Evolutionary conservation across 2,329 filamentous ascomycete genomes (phyloP).

Genomic region (Ophiocordyceps camponoti-floridani): DNA sequence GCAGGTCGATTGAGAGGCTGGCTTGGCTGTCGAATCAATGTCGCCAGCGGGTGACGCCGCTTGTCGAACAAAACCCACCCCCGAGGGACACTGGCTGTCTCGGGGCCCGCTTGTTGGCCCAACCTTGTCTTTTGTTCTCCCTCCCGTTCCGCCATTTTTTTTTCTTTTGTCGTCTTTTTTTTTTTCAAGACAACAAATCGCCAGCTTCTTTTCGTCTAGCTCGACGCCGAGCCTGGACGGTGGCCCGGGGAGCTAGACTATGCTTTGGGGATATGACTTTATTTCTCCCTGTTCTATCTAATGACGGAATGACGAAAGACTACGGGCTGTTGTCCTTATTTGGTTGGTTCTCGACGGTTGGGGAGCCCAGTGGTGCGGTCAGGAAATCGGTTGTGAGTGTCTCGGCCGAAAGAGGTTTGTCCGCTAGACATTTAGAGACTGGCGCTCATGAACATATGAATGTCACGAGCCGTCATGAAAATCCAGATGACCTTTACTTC

Average conservation of each 20-base stretch:
- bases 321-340: neutral
- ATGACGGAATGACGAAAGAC: neutral
- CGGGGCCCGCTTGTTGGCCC: neutral
- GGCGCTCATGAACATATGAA: neutral
- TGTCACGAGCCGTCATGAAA: neutral
- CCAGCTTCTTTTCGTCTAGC: no score
- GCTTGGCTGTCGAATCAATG: neutral
- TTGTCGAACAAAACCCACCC: neutral
- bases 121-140: no score
- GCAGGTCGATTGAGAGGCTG: constrained; percentile 30
- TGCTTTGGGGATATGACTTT: neutral
- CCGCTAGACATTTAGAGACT: neutral
- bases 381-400: neutral
- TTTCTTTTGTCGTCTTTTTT: neutral
- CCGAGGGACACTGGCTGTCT: neutral
- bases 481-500: no score
- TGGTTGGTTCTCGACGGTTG: neutral
- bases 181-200: neutral
- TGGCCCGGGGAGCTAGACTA: neutral
- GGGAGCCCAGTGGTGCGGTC: no score
- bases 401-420: neutral
- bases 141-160: neutral
- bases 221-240: no score
- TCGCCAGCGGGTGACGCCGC: no score
- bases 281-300: neutral